Percentiles rank a stretch among this genome's conserved stretches.
These are phyloP conservation scores for Penicillium sp. DNA, from an alignment of 2,329 filamentous ascomycete species.

Conservation along the genomic window DNA sequence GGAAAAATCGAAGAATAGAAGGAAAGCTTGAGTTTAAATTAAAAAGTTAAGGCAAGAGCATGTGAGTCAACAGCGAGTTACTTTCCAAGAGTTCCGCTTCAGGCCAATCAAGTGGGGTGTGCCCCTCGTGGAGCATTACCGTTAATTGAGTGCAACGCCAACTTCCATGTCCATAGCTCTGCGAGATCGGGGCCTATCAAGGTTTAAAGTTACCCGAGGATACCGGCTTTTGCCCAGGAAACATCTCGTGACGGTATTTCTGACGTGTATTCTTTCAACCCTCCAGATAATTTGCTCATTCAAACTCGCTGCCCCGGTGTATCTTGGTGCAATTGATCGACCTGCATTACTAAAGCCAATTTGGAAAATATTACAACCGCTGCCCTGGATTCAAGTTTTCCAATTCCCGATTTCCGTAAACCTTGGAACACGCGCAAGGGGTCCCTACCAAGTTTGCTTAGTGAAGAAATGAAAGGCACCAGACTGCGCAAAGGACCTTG, in stretches of 20 bases:
- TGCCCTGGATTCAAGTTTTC: too few relatives aligned
- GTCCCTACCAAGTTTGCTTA: too few relatives aligned
- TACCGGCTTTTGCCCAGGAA: background rate
- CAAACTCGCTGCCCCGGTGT: too few relatives aligned
- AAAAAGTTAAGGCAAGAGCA: background rate
- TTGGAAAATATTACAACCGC: too few relatives aligned
- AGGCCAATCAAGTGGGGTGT: background rate
- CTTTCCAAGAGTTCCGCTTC: background rate
- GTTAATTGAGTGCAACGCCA: background rate
- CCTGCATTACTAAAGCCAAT: background rate
- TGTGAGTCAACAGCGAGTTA: slow-evolving; percentile 3
- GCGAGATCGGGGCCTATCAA: slow-evolving; percentile 1
- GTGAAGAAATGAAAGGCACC: too few relatives aligned
- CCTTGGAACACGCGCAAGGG: too few relatives aligned
- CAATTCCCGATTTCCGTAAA: too few relatives aligned
- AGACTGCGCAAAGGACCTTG: too few relatives aligned
- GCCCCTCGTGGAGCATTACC: background rate
- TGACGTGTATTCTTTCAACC: background rate
- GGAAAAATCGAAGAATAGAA: background rate
- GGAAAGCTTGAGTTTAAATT: background rate
- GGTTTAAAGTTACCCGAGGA: slow-evolving; percentile 12
- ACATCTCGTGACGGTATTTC: background rate
- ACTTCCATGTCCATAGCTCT: background rate
- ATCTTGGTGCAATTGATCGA: background rate
- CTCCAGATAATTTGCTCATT: too few relatives aligned